phyloP scores from a whole-genome alignment of 805 yeast genomes.

The Yarrowia sp. region DNA sequence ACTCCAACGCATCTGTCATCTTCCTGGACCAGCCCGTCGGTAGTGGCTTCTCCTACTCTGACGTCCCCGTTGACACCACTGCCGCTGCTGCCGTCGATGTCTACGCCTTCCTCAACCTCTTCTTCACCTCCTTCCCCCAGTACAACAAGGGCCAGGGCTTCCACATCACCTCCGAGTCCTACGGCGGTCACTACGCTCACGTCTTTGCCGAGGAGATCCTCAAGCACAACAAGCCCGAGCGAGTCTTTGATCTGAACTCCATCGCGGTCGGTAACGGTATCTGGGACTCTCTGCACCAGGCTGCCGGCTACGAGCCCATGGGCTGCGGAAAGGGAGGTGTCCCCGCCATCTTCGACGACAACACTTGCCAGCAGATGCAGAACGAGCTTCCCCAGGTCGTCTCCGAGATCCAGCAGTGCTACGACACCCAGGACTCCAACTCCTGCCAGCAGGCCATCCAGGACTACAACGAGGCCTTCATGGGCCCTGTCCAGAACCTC shows the following conservation, averaged over 20 bases:
- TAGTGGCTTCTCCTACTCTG: conserved; percentile 67
- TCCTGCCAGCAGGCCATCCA: conserved; percentile 82
- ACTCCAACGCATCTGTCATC: conserved; percentile 72
- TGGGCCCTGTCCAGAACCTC: background rate
- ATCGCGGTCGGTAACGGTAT: conserved; percentile 86
- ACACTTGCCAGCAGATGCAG: background rate
- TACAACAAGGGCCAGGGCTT: conserved; percentile 43
- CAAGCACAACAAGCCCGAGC: conserved; percentile 45
- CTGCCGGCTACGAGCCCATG: conserved; percentile 80
- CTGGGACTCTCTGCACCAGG: conserved; percentile 76
- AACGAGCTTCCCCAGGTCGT: background rate
- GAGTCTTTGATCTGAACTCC: conserved; percentile 66
- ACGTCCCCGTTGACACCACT: conserved; percentile 47
- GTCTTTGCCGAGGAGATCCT: conserved; percentile 73
- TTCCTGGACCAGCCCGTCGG: conserved; percentile 81
- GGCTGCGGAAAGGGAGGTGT: conserved; percentile 81
- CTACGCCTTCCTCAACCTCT: conserved; percentile 67
- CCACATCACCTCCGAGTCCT: conserved; percentile 82
- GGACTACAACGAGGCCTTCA: conserved; percentile 50
- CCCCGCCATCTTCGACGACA: conserved; percentile 64
- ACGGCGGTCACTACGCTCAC: conserved; percentile 84
- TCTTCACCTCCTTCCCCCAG: conserved; percentile 58
- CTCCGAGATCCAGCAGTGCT: conserved; percentile 69
- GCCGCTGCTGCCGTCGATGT: conserved; percentile 77
- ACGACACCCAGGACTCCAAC: conserved; percentile 65